Percentiles rank a stretch among this genome's conserved stretches.
Conservation (phyloP, 495 filamentous ascomycete species). For the Talaromyces wortmannii region DNA sequence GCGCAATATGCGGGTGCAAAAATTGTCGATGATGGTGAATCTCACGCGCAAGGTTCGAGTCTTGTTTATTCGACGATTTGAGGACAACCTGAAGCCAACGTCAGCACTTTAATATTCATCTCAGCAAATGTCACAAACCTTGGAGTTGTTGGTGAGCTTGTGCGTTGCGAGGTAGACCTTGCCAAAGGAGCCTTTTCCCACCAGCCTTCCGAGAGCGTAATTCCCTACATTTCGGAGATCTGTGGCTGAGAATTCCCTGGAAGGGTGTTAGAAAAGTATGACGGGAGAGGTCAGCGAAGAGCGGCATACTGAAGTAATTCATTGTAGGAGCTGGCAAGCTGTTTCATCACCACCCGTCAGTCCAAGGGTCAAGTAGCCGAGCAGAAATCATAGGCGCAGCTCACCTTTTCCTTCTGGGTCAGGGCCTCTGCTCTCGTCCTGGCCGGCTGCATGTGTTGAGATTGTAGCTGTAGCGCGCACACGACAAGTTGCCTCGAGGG, state of each 20-base stretch:
- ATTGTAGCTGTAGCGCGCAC: conserved; percentile 3
- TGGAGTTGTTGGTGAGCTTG: conserved; percentile 97
- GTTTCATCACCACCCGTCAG: conserved; percentile 16
- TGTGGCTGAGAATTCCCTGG: conserved; percentile 88
- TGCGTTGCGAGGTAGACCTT: conserved; percentile 96
- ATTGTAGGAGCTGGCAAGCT: conserved; percentile 97
- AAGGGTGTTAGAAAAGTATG: conserved; percentile 5
- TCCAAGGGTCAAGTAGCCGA: not conserved
- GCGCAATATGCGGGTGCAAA: conserved; percentile 92
- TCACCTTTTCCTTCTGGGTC: conserved; percentile 89
- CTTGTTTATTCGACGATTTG: conserved; percentile 94
- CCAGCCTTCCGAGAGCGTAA: conserved; percentile 83
- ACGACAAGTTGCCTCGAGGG: not conserved
- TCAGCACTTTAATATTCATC: not conserved
- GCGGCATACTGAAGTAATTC: conserved; percentile 79
- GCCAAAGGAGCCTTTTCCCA: conserved; percentile 96
- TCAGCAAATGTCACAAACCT: conserved; percentile 49
- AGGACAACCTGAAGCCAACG: conserved; percentile 69
- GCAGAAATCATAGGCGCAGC: conserved; percentile 9
- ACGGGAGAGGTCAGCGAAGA: conserved; percentile 4
- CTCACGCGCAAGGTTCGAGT: conserved; percentile 90
- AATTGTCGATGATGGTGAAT: conserved; percentile 99
- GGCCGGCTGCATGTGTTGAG: conserved; percentile 48
- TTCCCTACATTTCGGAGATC: conserved; percentile 90
- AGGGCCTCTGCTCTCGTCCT: conserved; percentile 82